These are phyloP conservation scores for Trichoderma harzianum DNA, from an alignment of 2,329 filamentous ascomycete genomes.

Conservation along the genomic window DNA sequence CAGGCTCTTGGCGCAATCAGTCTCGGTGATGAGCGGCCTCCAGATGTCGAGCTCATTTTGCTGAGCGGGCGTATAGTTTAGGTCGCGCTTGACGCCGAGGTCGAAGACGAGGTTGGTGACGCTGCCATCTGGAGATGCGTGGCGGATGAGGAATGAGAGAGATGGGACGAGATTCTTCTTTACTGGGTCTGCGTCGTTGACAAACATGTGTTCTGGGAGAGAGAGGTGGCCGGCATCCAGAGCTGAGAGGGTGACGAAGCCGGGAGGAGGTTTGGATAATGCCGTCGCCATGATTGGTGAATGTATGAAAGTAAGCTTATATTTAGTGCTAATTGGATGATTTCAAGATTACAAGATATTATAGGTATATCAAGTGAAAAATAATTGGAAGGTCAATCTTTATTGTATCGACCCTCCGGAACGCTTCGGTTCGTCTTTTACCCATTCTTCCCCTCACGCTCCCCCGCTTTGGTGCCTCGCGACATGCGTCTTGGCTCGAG, in stretches of 20 bases:
- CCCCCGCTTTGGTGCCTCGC: not conserved
- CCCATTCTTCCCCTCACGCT: not conserved
- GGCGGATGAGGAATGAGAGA: conserved; percentile 10
- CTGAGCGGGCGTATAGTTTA: not conserved
- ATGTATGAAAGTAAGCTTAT: not conserved
- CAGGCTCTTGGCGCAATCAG: not conserved
- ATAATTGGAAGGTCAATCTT: not conserved
- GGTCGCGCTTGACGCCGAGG: conserved; percentile 4
- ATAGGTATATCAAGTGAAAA: not conserved
- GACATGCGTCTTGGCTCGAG: not conserved
- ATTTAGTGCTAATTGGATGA: not conserved
- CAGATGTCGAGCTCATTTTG: not conserved
- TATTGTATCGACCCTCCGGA: not conserved
- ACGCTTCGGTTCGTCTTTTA: not conserved
- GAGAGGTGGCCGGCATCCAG: conserved; percentile 1
- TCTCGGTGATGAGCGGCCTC: not conserved
- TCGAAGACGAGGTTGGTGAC: conserved; percentile 6
- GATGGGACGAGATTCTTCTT: conserved; percentile 5
- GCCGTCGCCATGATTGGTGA: not conserved
- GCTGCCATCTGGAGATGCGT: not conserved
- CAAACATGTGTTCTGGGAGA: conserved; percentile 8
- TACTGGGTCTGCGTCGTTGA: not conserved
- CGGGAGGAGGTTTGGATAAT: not conserved
- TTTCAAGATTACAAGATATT: not conserved
- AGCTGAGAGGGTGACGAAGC: not conserved